A percentile compares a stretch with the other conserved stretches of the same genome.
Conservation (phyloP, 371 early-diverging fungal genomes). For the Cokeromyces recurvatus region DNA sequence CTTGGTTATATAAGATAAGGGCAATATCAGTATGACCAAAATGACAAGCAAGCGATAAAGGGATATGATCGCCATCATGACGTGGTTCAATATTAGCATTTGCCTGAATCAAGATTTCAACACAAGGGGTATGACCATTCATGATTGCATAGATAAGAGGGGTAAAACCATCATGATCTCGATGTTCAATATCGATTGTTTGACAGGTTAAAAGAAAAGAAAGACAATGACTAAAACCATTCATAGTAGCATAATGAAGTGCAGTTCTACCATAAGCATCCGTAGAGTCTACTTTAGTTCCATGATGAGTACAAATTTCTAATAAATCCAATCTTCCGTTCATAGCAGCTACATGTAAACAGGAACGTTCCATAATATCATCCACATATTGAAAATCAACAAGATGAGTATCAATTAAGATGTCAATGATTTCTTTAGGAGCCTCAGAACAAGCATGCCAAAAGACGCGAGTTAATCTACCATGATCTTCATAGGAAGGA, state of each 20-base stretch:
- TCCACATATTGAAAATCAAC: conserved; percentile 78
- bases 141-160: conserved; percentile 85
- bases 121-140: conserved; percentile 74
- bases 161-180: conserved; percentile 87
- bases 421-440: conserved; percentile 46
- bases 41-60: conserved; percentile 82
- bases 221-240: conserved; percentile 74
- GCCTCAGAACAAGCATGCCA: conserved; percentile 81
- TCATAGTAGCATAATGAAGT: conserved; percentile 90
- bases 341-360: conserved; percentile 88
- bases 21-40: conserved; percentile 88
- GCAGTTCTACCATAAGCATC: conserved; percentile 90
- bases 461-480: conserved; percentile 70
- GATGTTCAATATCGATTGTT: conserved; percentile 50
- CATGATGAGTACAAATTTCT: conserved; percentile 52
- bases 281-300: conserved; percentile 57
- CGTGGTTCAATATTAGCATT: conserved; percentile 66
- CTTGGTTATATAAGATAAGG: conserved; percentile 67
- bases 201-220: conserved; percentile 58
- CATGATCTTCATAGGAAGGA: conserved; percentile 46
- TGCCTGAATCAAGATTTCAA: conserved; percentile 63
- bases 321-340: conserved; percentile 63
- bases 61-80: conserved; percentile 58
- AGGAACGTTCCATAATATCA: conserved; percentile 87
- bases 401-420: conserved; percentile 58